Evolutionary conservation across 2,329 filamentous ascomycete species (phyloP).

Genomic region (Calonectria naviculata): DNA sequence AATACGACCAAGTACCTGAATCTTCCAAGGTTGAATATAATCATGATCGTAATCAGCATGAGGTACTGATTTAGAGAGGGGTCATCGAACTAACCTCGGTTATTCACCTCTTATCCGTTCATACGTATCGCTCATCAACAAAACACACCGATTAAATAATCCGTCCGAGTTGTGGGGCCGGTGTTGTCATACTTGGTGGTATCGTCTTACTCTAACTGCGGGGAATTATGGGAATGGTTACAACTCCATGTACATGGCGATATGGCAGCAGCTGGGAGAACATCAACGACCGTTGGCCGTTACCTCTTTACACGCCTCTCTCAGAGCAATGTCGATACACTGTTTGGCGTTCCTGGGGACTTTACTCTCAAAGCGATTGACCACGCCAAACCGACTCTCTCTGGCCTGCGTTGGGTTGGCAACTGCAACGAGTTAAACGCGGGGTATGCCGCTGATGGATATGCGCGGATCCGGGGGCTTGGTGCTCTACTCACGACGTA

Average conservation of each 20-base stretch:
- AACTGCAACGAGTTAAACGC: slow-evolving; percentile 1
- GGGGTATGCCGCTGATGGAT: not conserved
- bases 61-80: no score
- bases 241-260: not conserved
- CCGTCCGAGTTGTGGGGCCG: not conserved
- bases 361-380: not conserved
- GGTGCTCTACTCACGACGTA: not conserved
- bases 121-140: not conserved
- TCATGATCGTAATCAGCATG: no score
- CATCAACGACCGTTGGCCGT: not conserved
- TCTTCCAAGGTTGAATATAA: no score
- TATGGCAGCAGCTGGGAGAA: not conserved
- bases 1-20: no score
- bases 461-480: not conserved
- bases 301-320: not conserved
- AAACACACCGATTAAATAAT: not conserved
- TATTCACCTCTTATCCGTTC: not conserved
- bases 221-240: not conserved
- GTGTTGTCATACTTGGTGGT: not conserved
- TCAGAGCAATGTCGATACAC: not conserved
- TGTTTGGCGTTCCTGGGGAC: not conserved
- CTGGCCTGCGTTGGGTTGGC: not conserved
- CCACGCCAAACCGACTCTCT: not conserved
- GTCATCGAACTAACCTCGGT: no score
- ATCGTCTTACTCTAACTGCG: not conserved